Percentiles rank a stretch among this genome's conserved stretches.
Evolutionary conservation across 2,329 filamentous ascomycete genomes (phyloP).

Genomic region (Cytospora piceae): DNA sequence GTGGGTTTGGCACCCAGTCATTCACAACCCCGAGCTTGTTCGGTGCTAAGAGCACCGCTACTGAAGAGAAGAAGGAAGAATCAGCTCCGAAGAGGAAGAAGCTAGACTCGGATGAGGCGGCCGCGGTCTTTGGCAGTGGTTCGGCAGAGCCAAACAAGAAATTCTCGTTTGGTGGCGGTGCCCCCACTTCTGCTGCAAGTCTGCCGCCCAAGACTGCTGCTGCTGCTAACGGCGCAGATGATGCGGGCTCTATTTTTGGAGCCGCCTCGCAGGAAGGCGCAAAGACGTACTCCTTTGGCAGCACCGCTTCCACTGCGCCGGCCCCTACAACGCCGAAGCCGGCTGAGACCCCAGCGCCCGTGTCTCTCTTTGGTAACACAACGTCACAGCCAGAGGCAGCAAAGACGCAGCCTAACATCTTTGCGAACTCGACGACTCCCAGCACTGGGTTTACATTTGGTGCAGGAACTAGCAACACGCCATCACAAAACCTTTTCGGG

Average conservation of each 20-base stretch:
- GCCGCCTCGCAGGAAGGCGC: constrained; percentile 14
- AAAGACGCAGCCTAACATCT: constrained; percentile 31
- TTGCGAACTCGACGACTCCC: constrained; percentile 32
- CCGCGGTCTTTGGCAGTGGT: constrained; percentile 18
- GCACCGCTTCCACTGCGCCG: constrained; percentile 9
- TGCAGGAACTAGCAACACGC: constrained; percentile 10
- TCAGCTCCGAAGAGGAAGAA: constrained; percentile 27
- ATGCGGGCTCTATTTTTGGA: constrained; percentile 30
- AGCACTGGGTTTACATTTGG: constrained; percentile 28
- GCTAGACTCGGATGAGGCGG: constrained; percentile 24
- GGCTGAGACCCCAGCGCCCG: constrained; percentile 12
- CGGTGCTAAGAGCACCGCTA: constrained; percentile 13
- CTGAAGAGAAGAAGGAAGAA: constrained; percentile 25
- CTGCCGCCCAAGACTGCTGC: constrained; percentile 30
- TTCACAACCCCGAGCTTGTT: constrained; percentile 25
- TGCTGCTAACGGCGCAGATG: constrained; percentile 29
- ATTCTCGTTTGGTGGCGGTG: constrained; percentile 25
- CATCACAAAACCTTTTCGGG: constrained; percentile 32
- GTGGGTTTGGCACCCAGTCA: constrained; percentile 24
- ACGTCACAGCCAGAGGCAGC: constrained; percentile 24
- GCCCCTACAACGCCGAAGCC: constrained; percentile 12
- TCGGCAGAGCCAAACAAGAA: constrained; percentile 20
- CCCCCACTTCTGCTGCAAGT: constrained; percentile 22
- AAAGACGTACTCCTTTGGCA: constrained; percentile 29
- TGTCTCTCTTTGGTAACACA: constrained; percentile 23